These are phyloP conservation scores for Daldinia sp. DNA, from an alignment of 2,329 filamentous ascomycete genomes.

Conservation along the genomic window DNA sequence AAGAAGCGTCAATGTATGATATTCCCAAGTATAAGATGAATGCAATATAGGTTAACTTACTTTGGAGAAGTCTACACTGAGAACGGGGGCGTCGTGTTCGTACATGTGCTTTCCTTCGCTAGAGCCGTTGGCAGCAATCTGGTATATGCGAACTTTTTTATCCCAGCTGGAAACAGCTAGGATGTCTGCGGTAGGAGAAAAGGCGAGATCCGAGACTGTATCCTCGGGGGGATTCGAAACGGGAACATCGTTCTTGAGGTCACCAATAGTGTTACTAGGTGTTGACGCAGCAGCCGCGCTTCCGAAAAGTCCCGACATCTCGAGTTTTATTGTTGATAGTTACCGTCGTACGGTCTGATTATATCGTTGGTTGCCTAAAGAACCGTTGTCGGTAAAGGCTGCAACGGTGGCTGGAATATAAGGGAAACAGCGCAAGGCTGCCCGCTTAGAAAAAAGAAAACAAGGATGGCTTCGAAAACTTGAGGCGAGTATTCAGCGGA, in stretches of 20 bases:
- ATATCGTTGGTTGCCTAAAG: not conserved
- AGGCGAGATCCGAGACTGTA: conserved; percentile 86
- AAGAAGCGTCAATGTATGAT: not conserved
- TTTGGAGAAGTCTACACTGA: conserved; percentile 88
- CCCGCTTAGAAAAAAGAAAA: not conserved
- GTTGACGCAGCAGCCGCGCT: conserved; percentile 60
- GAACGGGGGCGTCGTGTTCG: conserved; percentile 84
- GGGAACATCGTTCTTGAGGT: conserved; percentile 87
- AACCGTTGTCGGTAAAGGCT: not conserved
- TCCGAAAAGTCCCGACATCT: conserved; percentile 72
- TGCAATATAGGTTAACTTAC: conserved; percentile 59
- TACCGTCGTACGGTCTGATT: not conserved
- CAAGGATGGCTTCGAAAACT: not conserved
- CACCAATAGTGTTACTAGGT: conserved; percentile 77
- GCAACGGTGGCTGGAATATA: not conserved
- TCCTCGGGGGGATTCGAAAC: conserved; percentile 83
- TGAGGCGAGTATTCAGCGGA: not conserved
- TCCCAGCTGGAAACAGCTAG: conserved; percentile 95
- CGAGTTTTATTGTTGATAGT: conserved; percentile 29
- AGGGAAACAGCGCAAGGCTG: not conserved
- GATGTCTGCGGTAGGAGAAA: conserved; percentile 73
- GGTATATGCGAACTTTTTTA: conserved; percentile 96
- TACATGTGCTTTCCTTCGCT: conserved; percentile 87
- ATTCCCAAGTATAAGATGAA: not conserved
- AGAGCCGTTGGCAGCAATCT: conserved; percentile 79